Conservation (phyloP, 169 alveolate genomes). For the Cryptosporidium xiaoi region DNA sequence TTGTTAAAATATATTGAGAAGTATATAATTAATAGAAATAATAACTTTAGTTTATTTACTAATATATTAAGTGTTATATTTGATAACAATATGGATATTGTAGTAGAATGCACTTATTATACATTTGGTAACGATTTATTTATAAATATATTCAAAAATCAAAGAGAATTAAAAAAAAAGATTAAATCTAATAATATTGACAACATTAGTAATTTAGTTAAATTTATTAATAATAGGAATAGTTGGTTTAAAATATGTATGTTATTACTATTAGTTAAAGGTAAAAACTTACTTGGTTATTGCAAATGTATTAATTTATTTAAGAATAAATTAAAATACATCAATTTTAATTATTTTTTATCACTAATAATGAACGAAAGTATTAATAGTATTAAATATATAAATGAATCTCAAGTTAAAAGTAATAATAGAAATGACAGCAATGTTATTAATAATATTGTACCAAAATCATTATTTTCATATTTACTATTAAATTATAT, state of each 20-base stretch:
- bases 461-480: constrained; percentile 41
- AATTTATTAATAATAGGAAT: constrained; percentile 8
- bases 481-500: constrained; percentile 8
- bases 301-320: not conserved
- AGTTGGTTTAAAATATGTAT: constrained; percentile 22
- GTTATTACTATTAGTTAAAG: not conserved
- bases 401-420: not conserved
- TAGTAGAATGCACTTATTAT: not conserved
- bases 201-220: not conserved
- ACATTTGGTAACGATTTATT: constrained; percentile 41
- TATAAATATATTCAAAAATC: not conserved
- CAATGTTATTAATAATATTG: not conserved
- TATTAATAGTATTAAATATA: not conserved
- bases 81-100: not conserved
- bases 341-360: not conserved
- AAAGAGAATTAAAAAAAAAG: not conserved
- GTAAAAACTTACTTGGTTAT: not conserved
- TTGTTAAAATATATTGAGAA: constrained; percentile 23
- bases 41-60: not conserved
- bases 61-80: not conserved
- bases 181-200: not conserved
- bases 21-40: not conserved
- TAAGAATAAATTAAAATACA: not conserved
- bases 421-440: too few species aligned
- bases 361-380: constrained; percentile 13